These are phyloP conservation scores for Protea cynaroides DNA, from an alignment of 164 flowering plant genomes.

Conservation along the genomic window DNA sequence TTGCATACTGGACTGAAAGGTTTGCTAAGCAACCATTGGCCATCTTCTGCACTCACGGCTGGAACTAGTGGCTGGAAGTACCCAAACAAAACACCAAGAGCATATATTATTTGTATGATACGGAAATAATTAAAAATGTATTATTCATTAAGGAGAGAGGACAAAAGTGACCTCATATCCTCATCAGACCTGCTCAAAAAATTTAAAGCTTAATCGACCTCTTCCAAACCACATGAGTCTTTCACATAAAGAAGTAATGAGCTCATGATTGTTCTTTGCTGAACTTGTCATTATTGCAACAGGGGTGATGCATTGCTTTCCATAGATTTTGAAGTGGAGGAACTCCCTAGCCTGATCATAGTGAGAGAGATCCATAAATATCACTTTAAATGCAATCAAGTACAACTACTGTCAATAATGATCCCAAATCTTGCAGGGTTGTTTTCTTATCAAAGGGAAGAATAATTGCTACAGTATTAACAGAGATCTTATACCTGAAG, in stretches of 20 bases:
- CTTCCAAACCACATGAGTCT: slow-evolving; percentile 86
- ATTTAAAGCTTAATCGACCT: slow-evolving; percentile 71
- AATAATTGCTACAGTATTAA: slow-evolving; percentile 4
- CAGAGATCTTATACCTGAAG: slow-evolving; percentile 72
- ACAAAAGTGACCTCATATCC: neutral
- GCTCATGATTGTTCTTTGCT: slow-evolving; percentile 83
- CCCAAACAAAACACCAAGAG: slow-evolving; percentile 18
- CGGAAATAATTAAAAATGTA: neutral
- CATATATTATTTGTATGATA: neutral
- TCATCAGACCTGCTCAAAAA: slow-evolving; percentile 89
- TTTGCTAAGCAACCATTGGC: slow-evolving; percentile 62
- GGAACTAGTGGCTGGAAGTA: slow-evolving; percentile 92
- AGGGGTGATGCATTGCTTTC: slow-evolving; percentile 91
- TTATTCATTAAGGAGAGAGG: neutral
- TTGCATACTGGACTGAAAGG: slow-evolving; percentile 78
- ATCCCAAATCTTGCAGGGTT: neutral
- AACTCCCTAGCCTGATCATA: slow-evolving; percentile 83
- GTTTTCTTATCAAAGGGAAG: slow-evolving; percentile 10
- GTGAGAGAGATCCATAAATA: neutral
- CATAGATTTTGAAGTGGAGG: slow-evolving; percentile 75
- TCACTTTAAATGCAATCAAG: neutral
- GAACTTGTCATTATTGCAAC: slow-evolving; percentile 98
- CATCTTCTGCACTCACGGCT: slow-evolving; percentile 77
- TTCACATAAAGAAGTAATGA: slow-evolving; percentile 68
- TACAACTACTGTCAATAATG: neutral